phyloP scores from a whole-genome alignment of 768 basidiomycete genomes.

The Boletus tomentosulus region DNA sequence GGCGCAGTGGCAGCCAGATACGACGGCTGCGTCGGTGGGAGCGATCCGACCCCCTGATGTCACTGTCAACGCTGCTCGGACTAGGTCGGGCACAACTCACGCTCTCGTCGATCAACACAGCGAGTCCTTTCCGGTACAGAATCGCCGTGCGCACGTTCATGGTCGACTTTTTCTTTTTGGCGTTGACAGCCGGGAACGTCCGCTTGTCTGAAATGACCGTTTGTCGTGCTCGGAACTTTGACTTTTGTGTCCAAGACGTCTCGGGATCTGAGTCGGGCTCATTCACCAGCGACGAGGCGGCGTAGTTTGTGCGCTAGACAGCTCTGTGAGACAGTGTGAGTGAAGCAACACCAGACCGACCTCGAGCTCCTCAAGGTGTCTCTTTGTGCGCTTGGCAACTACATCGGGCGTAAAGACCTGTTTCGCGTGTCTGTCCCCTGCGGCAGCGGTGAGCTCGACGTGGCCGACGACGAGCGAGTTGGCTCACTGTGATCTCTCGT shows the following conservation, averaged over 20 bases:
- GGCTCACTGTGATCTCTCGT: conserved; percentile 33
- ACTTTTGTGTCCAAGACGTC: conserved; percentile 20
- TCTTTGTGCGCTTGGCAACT: conserved; percentile 69
- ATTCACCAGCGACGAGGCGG: conserved; percentile 39
- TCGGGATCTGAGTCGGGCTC: conserved; percentile 31
- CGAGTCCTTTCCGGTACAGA: conserved; percentile 77
- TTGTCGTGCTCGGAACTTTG: conserved; percentile 68
- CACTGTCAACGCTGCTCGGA: background rate
- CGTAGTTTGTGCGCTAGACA: conserved; percentile 70
- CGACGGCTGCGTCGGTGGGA: conserved; percentile 52
- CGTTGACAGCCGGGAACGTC: conserved; percentile 31
- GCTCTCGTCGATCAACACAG: conserved; percentile 72
- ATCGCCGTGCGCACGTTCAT: conserved; percentile 79
- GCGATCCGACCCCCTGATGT: conserved; percentile 52
- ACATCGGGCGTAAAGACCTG: conserved; percentile 55
- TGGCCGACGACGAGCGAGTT: background rate
- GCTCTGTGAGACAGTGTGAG: background rate
- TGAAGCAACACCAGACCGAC: conserved; percentile 32
- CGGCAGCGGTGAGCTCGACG: conserved; percentile 7
- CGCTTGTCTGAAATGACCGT: conserved; percentile 74
- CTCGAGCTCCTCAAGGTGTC: conserved; percentile 84
- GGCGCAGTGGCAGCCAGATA: conserved; percentile 70
- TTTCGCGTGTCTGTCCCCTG: conserved; percentile 44
- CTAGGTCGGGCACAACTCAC: conserved; percentile 41
- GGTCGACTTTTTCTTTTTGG: conserved; percentile 70